Evolutionary conservation across 2,329 filamentous ascomycete species (phyloP).

Genomic region (Whalleya microplaca): DNA sequence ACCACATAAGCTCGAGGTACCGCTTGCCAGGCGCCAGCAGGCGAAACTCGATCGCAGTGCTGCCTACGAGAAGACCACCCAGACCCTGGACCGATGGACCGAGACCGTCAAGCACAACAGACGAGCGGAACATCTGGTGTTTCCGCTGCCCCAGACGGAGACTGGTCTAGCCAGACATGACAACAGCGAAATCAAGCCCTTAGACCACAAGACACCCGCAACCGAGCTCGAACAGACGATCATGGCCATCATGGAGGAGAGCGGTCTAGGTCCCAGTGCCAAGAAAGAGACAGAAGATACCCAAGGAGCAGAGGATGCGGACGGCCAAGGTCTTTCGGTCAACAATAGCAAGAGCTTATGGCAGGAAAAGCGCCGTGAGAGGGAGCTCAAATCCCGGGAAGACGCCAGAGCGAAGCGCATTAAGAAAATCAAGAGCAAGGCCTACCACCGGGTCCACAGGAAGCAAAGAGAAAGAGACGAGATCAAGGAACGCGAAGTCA

Average conservation of each 20-base stretch:
- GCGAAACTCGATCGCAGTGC: constrained; percentile 79
- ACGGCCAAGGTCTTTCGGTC: constrained; percentile 72
- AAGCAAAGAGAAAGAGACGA: constrained; percentile 66
- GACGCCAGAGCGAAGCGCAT: constrained; percentile 87
- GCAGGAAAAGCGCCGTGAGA: constrained; percentile 74
- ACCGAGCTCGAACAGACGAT: constrained; percentile 88
- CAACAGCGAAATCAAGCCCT: constrained; percentile 66
- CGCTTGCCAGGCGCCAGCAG: constrained; percentile 83
- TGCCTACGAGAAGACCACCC: constrained; percentile 88
- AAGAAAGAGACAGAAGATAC: constrained; percentile 60
- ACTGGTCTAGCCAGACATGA: constrained; percentile 60
- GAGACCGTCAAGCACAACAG: constrained; percentile 96
- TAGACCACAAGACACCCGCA: constrained; percentile 66
- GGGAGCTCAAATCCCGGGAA: constrained; percentile 87
- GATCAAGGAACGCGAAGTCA: constrained; percentile 54
- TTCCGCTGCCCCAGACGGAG: constrained; percentile 78
- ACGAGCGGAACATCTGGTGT: constrained; percentile 85
- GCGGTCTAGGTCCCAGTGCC: constrained; percentile 67
- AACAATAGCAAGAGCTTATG: constrained; percentile 74
- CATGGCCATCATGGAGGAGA: constrained; percentile 86
- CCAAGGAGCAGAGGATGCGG: constrained; percentile 69
- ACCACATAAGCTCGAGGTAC: constrained; percentile 76
- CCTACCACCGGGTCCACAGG: constrained; percentile 88
- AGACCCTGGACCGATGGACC: constrained; percentile 87
- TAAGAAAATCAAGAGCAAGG: constrained; percentile 99